A percentile compares a stretch with the other conserved stretches of the same genome.
Conservation (phyloP, 2,329 filamentous ascomycete species). For the Fusarium sublunatum region DNA sequence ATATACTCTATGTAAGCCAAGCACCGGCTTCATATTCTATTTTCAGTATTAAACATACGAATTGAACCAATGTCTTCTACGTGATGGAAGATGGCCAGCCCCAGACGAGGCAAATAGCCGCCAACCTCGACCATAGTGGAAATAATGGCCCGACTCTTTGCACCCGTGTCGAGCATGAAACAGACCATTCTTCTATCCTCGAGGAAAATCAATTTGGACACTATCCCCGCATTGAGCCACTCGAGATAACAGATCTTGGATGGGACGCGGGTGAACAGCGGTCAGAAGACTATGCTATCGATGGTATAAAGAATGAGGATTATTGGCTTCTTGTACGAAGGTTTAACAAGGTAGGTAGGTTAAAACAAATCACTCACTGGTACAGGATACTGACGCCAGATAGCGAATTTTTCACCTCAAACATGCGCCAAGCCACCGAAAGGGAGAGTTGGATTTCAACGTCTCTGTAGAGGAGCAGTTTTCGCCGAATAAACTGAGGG, state of each 20-base stretch:
- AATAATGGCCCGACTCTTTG: not conserved
- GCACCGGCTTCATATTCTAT: no score
- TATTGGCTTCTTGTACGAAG: constrained; percentile 22
- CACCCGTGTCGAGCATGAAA: not conserved
- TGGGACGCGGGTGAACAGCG: not conserved
- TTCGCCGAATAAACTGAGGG: constrained; percentile 81
- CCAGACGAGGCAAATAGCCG: constrained; percentile 3
- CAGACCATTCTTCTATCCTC: rapidly evolving
- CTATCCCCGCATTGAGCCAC: rapidly evolving
- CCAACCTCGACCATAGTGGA: not conserved
- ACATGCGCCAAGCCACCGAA: not conserved
- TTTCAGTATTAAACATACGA: not conserved
- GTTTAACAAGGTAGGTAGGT: constrained; percentile 31
- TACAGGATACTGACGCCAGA: rapidly evolving
- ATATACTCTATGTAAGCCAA: no score
- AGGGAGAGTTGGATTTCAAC: constrained; percentile 19
- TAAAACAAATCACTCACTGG: not conserved
- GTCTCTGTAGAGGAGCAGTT: constrained; percentile 80
- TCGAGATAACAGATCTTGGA: not conserved
- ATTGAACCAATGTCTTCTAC: not conserved
- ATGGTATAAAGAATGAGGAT: constrained; percentile 18
- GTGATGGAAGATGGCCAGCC: not conserved
- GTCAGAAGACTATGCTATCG: not conserved
- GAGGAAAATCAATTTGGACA: rapidly evolving
- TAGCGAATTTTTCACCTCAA: constrained; percentile 29